These are phyloP conservation scores for Epichloe brachyelytri DNA, from an alignment of 2,329 filamentous ascomycete species.

Conservation along the genomic window DNA sequence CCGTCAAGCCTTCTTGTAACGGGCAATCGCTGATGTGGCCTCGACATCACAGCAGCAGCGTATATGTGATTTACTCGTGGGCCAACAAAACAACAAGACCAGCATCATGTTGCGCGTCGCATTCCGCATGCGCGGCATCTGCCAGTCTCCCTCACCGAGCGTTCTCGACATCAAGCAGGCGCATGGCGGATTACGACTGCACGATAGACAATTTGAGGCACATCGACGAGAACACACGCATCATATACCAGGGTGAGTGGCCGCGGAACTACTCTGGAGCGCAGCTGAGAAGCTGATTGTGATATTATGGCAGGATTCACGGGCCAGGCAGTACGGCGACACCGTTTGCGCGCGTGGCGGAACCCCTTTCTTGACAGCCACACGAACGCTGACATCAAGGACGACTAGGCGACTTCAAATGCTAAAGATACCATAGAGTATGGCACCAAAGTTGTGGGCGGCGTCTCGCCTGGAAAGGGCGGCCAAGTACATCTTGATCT, in stretches of 20 bases:
- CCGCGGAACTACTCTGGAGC: not conserved
- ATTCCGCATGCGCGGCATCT: not conserved
- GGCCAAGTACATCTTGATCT: conserved; percentile 19
- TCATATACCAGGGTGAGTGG: conserved; percentile 22
- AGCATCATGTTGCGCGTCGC: not conserved
- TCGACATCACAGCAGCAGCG: no score
- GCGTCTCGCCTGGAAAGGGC: conserved; percentile 25
- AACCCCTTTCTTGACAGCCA: not conserved
- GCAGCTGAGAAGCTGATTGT: not conserved
- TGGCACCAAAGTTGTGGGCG: conserved; percentile 25
- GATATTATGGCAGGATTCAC: conserved; percentile 20
- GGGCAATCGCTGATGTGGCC: no score
- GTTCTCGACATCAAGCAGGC: not conserved
- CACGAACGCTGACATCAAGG: no score
- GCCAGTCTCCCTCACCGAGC: not conserved
- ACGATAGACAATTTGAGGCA: conserved; percentile 18
- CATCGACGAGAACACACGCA: conserved; percentile 15
- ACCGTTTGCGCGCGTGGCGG: not conserved
- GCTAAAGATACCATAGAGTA: conserved; percentile 25
- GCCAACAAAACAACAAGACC: not conserved
- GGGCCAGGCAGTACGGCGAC: conserved; percentile 20
- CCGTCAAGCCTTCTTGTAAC: no score
- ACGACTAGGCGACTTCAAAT: conserved; percentile 22
- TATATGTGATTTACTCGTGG: no score
- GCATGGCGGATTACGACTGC: conserved; percentile 9